phyloP scores from a whole-genome alignment of 2,329 filamentous ascomycete species.

The Xylariaceae sp. region DNA sequence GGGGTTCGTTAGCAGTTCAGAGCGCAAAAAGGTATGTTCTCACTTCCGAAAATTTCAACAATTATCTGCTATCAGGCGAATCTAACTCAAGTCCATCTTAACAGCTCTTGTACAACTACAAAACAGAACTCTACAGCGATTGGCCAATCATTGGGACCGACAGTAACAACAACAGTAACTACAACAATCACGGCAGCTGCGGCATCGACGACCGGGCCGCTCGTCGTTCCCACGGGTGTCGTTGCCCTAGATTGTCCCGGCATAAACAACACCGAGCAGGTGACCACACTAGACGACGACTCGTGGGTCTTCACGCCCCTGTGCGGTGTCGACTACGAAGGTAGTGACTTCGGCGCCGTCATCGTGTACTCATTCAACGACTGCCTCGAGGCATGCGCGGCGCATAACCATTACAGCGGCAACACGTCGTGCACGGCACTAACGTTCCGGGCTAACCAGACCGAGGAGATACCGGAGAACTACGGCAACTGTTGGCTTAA shows the following conservation, averaged over 20 bases:
- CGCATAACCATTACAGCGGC: constrained; percentile 16
- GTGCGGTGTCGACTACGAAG: constrained; percentile 14
- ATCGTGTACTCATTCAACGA: constrained; percentile 18
- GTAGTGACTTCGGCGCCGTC: constrained; percentile 14
- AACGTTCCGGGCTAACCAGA: constrained; percentile 15
- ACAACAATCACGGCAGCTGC: constrained; percentile 3
- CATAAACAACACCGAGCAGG: constrained; percentile 5
- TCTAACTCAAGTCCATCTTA: too few relatives aligned
- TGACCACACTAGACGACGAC: constrained; percentile 6
- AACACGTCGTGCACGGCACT: constrained; percentile 12
- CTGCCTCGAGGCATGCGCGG: constrained; percentile 20
- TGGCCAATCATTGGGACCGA: neutral
- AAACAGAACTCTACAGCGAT: neutral
- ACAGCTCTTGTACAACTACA: constrained; percentile 8
- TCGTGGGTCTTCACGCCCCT: constrained; percentile 17
- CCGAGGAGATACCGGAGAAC: constrained; percentile 4
- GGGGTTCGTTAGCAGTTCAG: neutral
- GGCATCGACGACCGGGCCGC: constrained; percentile 3
- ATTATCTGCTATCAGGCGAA: too few relatives aligned
- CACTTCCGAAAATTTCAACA: too few relatives aligned
- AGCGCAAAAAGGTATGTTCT: neutral
- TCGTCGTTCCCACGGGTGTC: constrained; percentile 15
- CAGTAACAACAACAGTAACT: constrained; percentile 5
- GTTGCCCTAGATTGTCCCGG: constrained; percentile 19
- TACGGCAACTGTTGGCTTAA: constrained; percentile 18